phyloP scores from a whole-genome alignment of 805 yeast species.

The Candida golubevii region DNA sequence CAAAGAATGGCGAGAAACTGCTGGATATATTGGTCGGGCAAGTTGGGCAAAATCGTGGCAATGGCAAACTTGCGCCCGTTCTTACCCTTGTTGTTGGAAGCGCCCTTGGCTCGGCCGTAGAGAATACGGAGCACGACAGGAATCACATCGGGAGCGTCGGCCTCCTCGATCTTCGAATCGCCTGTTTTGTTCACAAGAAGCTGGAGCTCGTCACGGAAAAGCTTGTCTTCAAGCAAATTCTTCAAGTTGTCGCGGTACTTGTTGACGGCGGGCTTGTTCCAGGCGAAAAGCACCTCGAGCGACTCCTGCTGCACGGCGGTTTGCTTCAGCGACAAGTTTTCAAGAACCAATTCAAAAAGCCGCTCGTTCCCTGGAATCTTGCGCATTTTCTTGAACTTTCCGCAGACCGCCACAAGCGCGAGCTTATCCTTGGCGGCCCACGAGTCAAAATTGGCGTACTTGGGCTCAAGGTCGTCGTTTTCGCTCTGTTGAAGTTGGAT shows the following conservation, averaged over 20 bases:
- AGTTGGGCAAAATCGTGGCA: constrained; percentile 55
- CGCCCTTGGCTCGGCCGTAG: constrained; percentile 79
- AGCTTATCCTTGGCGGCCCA: constrained; percentile 54
- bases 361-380: constrained; percentile 48
- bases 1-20: constrained; percentile 63
- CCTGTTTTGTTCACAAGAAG: constrained; percentile 49
- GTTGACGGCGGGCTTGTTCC: constrained; percentile 51
- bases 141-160: constrained; percentile 58
- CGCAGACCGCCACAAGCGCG: constrained; percentile 55
- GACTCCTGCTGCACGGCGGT: constrained; percentile 68
- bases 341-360: constrained; percentile 50
- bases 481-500: constrained; percentile 24
- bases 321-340: constrained; percentile 57
- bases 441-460: constrained; percentile 9
- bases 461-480: constrained; percentile 9
- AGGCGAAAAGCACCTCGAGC: constrained; percentile 62
- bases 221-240: constrained; percentile 74
- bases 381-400: constrained; percentile 60
- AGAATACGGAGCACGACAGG: constrained; percentile 73
- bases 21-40: constrained; percentile 47
- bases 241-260: constrained; percentile 71
- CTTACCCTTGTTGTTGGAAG: constrained; percentile 64
- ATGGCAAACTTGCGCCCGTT: constrained; percentile 70
- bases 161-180: constrained; percentile 53
- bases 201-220: constrained; percentile 81